Evolutionary conservation across 1,284 basidiomycete species (phyloP), one percentile per base, ranked within the genome.

Genomic region (Moesziomyces parantarcticus): DNA sequence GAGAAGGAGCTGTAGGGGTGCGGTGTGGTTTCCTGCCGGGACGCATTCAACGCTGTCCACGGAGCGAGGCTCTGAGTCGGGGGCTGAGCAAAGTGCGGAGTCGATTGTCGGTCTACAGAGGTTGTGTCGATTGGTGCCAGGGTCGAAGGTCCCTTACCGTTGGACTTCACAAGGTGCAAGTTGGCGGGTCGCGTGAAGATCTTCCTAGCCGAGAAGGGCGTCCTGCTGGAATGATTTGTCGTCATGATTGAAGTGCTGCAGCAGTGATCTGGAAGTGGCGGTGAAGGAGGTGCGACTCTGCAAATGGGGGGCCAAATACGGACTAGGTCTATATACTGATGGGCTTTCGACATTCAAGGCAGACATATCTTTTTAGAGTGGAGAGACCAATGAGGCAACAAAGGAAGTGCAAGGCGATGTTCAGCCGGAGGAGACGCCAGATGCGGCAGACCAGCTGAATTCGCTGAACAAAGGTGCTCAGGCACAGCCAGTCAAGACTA

Each of bases 111-210:
- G 11, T 18, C 36, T 16, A 14, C 36, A 1, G 36, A 39, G n/a
- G 40, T 25, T 20, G 46, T 36, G 8, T 18, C 20, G 20, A 53
- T 20, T 16, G 50, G 14, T 16, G 36, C 36, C 11, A 39, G 14
- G 6, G 29, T 23, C 16, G 50, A 53, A 20, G 41, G 29, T 20
- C 40, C 45, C 42, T 57, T 59, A 22, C 43, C 56, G 16, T 52
- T 36, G 0, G 63, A 52, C 58, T 52, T 60, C 9, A 49, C 57
- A 18, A 66, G 63, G n/a, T 60, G 57, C 20, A 66, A 45, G 21
- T 60, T 60, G 34, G 63, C 57, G 3, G 63, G 63, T 41, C 63
- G 63, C 16, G 41, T 29, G 41, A 66, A 66, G 40, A 47, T 46
- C 32, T 43, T 48, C n/a, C 45, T 51, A 1, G 63, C 45, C 23